phyloP scores from a whole-genome alignment of 257 asterid species.

The Ilex aquifolium region DNA sequence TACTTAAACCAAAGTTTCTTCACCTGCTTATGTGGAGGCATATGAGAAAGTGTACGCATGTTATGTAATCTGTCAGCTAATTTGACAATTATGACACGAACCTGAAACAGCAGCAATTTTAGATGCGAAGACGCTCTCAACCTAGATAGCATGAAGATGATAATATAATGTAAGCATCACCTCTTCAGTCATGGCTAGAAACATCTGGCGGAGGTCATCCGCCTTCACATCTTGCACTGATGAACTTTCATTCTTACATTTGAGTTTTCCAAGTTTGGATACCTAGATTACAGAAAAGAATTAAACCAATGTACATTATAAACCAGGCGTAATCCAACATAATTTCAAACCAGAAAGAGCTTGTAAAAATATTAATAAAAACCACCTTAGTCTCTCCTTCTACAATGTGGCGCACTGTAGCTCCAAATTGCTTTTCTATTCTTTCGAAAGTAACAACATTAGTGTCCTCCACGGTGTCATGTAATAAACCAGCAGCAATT shows the following conservation, averaged over 20 bases:
- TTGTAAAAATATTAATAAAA: background rate
- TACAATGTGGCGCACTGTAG: conserved; percentile 74
- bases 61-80: conserved; percentile 93
- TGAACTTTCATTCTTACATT: conserved; percentile 64
- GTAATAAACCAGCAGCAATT: conserved; percentile 88
- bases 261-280: conserved; percentile 91
- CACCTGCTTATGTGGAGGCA: conserved; percentile 99
- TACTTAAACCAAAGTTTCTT: background rate
- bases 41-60: conserved; percentile 94
- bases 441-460: conserved; percentile 74
- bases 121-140: conserved; percentile 18
- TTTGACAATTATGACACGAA: conserved; percentile 90
- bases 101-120: conserved; percentile 39
- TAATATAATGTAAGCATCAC: conserved; percentile 21
- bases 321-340: background rate
- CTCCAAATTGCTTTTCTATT: conserved; percentile 74
- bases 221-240: conserved; percentile 95
- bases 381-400: conserved; percentile 95
- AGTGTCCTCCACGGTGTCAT: conserved; percentile 95
- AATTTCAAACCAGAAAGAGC: conserved; percentile 10
- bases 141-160: conserved; percentile 1
- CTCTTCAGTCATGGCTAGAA: conserved; percentile 97
- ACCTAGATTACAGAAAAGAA: conserved; percentile 41
- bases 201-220: conserved; percentile 95
- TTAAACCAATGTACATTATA: conserved; percentile 9